These are phyloP conservation scores for Pseudogymnoascus sp. DNA, from an alignment of 2,329 filamentous ascomycete genomes.

Conservation along the genomic window DNA sequence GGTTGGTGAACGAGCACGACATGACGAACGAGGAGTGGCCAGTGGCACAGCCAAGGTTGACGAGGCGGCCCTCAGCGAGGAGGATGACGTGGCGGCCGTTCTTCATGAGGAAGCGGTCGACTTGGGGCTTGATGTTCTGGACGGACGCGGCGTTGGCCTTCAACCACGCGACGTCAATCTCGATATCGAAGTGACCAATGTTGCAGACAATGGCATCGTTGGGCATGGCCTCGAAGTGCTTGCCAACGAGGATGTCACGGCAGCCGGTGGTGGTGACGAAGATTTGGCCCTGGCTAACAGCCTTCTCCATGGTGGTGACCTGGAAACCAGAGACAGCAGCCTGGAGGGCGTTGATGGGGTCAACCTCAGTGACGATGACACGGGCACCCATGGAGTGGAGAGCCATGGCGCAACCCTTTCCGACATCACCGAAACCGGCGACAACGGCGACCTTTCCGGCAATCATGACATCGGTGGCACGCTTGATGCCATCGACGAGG, in stretches of 20 bases:
- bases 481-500: constrained; percentile 98
- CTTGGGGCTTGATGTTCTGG: constrained; percentile 99
- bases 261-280: constrained; percentile 99
- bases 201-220: constrained; percentile 99
- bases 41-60: constrained; percentile 98
- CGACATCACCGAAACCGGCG: constrained; percentile 96
- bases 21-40: constrained; percentile 99
- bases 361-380: constrained; percentile 92
- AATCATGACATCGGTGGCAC: constrained; percentile 99
- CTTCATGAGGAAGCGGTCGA: constrained; percentile 94
- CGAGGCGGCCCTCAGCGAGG: constrained; percentile 93
- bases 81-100: constrained; percentile 96
- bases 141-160: constrained; percentile 91
- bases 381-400: constrained; percentile 96
- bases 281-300: constrained; percentile 81
- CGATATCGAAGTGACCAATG: constrained; percentile 99
- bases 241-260: constrained; percentile 89
- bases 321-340: constrained; percentile 95
- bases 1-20: constrained; percentile 99
- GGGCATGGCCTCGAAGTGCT: constrained; percentile 90
- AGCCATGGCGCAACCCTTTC: constrained; percentile 95
- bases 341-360: constrained; percentile 99
- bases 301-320: constrained; percentile 97
- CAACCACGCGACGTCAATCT: constrained; percentile 99
- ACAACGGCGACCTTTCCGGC: constrained; percentile 97